These are phyloP conservation scores for Phanerodontia chrysosporium DNA, from an alignment of 768 basidiomycete species.

Conservation along the genomic window DNA sequence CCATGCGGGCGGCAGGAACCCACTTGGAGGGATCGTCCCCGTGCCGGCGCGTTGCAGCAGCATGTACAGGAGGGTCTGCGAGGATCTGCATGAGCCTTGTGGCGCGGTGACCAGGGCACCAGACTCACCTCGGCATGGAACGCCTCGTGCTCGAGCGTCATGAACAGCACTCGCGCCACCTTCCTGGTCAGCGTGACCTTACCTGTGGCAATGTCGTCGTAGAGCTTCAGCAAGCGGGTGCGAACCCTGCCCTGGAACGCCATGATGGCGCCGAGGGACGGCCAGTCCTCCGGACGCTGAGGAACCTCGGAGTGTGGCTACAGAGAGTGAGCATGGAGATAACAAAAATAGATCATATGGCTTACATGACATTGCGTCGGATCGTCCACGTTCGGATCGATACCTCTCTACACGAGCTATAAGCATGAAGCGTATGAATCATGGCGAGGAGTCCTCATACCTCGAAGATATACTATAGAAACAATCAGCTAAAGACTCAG, in stretches of 20 bases:
- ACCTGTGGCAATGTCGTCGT: slow-evolving; percentile 61
- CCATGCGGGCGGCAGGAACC: slow-evolving; percentile 75
- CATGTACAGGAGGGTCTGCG: slow-evolving; percentile 88
- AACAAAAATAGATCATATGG: neutral
- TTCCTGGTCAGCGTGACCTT: slow-evolving; percentile 51
- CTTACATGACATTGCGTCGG: slow-evolving; percentile 81
- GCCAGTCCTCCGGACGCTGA: slow-evolving; percentile 79
- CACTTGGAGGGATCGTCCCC: slow-evolving; percentile 75
- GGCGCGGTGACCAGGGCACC: too few species aligned
- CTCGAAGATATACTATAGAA: slow-evolving; percentile 67
- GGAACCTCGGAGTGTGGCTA: slow-evolving; percentile 92
- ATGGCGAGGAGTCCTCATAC: too few species aligned
- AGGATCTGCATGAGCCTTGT: too few species aligned
- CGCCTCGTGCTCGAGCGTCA: slow-evolving; percentile 90
- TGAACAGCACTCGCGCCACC: slow-evolving; percentile 77
- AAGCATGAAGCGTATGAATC: too few species aligned
- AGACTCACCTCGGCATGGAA: slow-evolving; percentile 74
- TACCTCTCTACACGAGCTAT: too few species aligned
- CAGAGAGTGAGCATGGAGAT: neutral
- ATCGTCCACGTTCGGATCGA: slow-evolving; percentile 93
- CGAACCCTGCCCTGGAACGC: slow-evolving; percentile 78
- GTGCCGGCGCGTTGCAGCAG: slow-evolving; percentile 76
- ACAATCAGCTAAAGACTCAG: neutral
- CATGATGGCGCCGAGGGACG: slow-evolving; percentile 62
- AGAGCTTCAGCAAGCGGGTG: slow-evolving; percentile 64